A percentile compares a stretch with the other conserved stretches of the same genome.
Conservation (phyloP, 352 stramenopile genomes). For the Pythium sukuiense region DNA sequence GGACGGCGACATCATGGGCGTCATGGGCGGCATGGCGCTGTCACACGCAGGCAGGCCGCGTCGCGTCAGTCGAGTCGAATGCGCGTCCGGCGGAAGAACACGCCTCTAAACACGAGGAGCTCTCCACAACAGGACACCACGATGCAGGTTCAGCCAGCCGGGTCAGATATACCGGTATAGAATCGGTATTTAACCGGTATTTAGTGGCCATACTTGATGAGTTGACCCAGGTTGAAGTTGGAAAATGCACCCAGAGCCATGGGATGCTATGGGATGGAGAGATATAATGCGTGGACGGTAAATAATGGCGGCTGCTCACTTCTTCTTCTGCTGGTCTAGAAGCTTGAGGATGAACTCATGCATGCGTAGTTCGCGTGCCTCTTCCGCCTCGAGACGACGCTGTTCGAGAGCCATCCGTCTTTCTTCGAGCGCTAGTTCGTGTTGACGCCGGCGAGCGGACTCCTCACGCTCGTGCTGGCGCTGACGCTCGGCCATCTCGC, state of each 20-base stretch:
- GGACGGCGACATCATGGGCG: conserved; percentile 13
- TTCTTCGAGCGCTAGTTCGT: not conserved
- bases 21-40: not conserved
- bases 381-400: not conserved
- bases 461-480: not conserved
- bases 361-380: not conserved
- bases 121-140: conserved; percentile 1
- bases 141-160: not conserved
- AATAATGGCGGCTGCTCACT: not conserved
- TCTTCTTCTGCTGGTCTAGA: not conserved
- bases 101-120: not conserved
- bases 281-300: not conserved
- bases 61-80: not conserved
- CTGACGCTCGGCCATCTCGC: not conserved
- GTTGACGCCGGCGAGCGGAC: not conserved
- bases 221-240: not conserved
- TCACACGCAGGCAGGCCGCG: not conserved
- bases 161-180: not conserved
- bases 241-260: not conserved
- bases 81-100: not conserved
- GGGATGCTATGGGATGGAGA: too few relatives aligned
- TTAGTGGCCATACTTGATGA: not conserved
- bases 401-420: not conserved
- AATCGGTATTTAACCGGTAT: not conserved
- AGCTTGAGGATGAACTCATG: not conserved